phyloP scores from a whole-genome alignment of 805 yeast species.

The Limtongia smithiae region DNA sequence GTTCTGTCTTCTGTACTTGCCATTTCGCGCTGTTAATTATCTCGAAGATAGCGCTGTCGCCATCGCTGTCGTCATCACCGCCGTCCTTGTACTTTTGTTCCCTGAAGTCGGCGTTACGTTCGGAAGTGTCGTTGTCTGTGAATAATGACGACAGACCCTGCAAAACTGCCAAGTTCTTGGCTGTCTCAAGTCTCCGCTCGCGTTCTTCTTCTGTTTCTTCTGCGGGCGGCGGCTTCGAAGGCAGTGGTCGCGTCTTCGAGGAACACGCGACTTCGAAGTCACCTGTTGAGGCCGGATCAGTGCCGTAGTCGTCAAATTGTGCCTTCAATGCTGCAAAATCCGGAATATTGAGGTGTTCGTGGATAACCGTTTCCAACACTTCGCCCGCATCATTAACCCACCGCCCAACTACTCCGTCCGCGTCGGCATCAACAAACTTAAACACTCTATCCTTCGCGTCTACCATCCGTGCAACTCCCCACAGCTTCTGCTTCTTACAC shows the following conservation, averaged over 20 bases:
- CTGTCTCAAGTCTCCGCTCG: slow-evolving; percentile 12
- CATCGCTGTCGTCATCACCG: slow-evolving; percentile 39
- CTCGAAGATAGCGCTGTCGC: slow-evolving; percentile 8
- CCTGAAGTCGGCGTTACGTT: background rate
- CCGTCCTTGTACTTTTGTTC: slow-evolving; percentile 35
- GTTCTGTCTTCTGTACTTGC: background rate
- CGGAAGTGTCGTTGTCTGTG: background rate
- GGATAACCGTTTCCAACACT: slow-evolving; percentile 15
- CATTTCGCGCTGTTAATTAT: slow-evolving; percentile 4
- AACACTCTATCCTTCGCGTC: slow-evolving; percentile 51
- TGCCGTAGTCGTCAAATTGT: background rate
- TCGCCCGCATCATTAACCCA: slow-evolving; percentile 28
- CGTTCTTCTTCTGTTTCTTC: slow-evolving; percentile 13
- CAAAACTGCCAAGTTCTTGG: slow-evolving; percentile 16
- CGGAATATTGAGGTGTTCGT: slow-evolving; percentile 1
- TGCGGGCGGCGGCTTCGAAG: background rate
- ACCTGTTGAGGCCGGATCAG: too few relatives aligned
- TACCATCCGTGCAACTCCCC: slow-evolving; percentile 77
- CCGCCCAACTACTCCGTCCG: slow-evolving; percentile 6
- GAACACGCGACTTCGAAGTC: background rate
- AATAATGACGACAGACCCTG: slow-evolving; percentile 9
- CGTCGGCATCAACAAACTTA: slow-evolving; percentile 76
- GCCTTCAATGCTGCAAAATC: slow-evolving; percentile 12
- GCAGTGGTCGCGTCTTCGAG: background rate
- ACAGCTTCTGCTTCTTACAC: slow-evolving; percentile 70